Conservation (phyloP, 768 basidiomycete species). For the Tubosaeta sp. region DNA sequence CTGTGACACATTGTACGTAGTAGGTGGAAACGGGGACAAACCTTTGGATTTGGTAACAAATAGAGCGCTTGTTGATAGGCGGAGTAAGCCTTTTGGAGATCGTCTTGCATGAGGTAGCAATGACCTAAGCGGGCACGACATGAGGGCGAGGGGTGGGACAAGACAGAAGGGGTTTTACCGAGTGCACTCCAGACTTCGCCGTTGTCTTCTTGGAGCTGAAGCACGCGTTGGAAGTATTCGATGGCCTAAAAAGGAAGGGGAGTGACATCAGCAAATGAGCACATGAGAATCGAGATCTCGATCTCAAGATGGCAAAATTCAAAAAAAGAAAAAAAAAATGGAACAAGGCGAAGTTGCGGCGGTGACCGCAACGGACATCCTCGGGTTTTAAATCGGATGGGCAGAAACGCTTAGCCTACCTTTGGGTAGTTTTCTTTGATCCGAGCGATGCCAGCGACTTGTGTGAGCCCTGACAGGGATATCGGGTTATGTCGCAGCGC, state of each 20-base stretch:
- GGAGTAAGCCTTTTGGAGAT: conserved; percentile 96
- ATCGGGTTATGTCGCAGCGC: conserved; percentile 93
- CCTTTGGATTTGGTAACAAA: conserved; percentile 92
- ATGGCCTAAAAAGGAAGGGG: conserved; percentile 63
- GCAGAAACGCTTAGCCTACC: conserved; percentile 45
- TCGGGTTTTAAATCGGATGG: conserved; percentile 28
- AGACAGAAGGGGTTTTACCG: conserved; percentile 45
- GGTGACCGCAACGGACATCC: conserved; percentile 28
- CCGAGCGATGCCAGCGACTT: conserved; percentile 94
- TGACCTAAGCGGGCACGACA: conserved; percentile 54
- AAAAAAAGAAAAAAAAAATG: conserved; percentile 5
- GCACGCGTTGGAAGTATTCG: conserved; percentile 93
- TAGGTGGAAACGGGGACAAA: conserved; percentile 25
- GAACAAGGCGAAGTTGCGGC: conserved; percentile 6
- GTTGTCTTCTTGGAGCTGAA: conserved; percentile 89
- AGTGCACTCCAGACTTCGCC: conserved; percentile 99
- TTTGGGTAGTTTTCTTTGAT: conserved; percentile 97
- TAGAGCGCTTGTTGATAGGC: conserved; percentile 99
- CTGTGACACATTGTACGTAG: conserved; percentile 5
- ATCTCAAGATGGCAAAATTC: conserved; percentile 16
- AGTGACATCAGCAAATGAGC: conserved; percentile 28
- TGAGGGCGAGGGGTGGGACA: conserved; percentile 12
- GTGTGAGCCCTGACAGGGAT: conserved; percentile 85
- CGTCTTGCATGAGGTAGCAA: conserved; percentile 99
- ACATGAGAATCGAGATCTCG: conserved; percentile 30